A percentile compares a stretch with the other conserved stretches of the same genome.
These are phyloP conservation scores for Allomyces arbusculus DNA, from an alignment of 192 early-diverging fungal genomes.

Conservation along the genomic window DNA sequence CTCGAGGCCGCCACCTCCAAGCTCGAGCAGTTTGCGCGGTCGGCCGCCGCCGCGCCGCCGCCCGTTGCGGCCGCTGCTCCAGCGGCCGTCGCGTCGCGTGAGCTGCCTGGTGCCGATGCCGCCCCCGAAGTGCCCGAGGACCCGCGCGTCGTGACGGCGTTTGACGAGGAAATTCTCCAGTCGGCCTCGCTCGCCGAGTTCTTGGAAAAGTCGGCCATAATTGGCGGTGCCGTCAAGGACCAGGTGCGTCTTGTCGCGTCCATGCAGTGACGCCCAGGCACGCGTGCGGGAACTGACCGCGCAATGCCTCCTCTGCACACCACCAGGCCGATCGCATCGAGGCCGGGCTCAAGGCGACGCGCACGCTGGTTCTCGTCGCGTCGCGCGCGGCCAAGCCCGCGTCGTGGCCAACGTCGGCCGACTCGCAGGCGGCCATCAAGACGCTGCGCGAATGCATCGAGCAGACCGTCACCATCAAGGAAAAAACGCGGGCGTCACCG, in stretches of 20 bases:
- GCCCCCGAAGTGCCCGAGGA: constrained; percentile 16
- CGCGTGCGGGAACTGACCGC: not conserved
- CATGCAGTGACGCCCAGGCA: not conserved
- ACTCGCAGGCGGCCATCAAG: constrained; percentile 39
- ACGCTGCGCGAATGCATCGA: constrained; percentile 48
- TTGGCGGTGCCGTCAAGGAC: constrained; percentile 31
- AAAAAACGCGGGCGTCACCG: constrained; percentile 54
- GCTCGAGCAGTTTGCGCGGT: constrained; percentile 63
- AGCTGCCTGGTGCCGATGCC: constrained; percentile 21
- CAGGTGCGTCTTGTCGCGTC: constrained; percentile 28
- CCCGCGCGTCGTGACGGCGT: no score
- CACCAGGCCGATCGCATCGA: not conserved
- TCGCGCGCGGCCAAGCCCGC: constrained; percentile 54
- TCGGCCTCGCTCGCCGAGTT: constrained; percentile 16
- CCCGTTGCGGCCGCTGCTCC: constrained; percentile 14
- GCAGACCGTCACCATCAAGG: constrained; percentile 43
- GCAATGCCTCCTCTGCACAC: not conserved
- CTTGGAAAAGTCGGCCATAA: constrained; percentile 18
- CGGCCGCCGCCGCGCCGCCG: constrained; percentile 20
- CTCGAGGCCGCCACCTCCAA: constrained; percentile 78
- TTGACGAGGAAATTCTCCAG: no score
- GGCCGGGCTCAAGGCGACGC: constrained; percentile 2
- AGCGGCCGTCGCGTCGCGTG: constrained; percentile 6
- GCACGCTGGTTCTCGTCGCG: constrained; percentile 53
- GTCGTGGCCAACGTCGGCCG: constrained; percentile 15